Conservation (phyloP, 2,329 filamentous ascomycete species). For the Aspergillus pseudoterreus region DNA sequence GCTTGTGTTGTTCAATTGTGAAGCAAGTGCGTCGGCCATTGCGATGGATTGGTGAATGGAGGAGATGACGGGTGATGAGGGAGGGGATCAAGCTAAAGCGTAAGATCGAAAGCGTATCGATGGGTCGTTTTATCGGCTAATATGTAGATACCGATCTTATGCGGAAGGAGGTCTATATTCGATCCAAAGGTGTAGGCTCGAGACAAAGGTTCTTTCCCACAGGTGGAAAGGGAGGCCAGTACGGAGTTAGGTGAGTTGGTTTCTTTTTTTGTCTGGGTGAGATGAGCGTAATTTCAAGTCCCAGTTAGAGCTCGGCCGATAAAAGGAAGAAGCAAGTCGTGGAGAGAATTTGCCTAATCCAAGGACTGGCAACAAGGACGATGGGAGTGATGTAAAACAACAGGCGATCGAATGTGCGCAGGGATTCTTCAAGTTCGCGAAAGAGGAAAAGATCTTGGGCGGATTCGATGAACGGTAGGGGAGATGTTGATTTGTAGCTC, state of each 20-base stretch:
- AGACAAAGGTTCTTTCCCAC: too few species aligned
- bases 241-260: too few species aligned
- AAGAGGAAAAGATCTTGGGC: not conserved
- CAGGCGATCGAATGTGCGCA: not conserved
- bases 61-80: not conserved
- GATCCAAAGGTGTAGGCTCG: too few species aligned
- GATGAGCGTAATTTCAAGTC: too few species aligned
- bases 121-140: too few species aligned
- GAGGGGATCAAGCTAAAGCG: not conserved
- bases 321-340: too few species aligned
- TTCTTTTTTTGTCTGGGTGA: too few species aligned
- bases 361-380: not conserved
- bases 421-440: not conserved
- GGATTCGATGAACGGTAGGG: not conserved
- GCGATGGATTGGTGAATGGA: slow-evolving; percentile 17
- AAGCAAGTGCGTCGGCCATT: slow-evolving; percentile 44
- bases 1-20: slow-evolving; percentile 44
- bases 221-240: too few species aligned
- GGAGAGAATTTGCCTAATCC: not conserved
- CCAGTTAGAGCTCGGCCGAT: too few species aligned
- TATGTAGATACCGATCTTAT: too few species aligned
- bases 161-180: too few species aligned
- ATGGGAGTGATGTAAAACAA: not conserved
- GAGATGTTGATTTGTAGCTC: not conserved
- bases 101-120: not conserved